Evolutionary conservation across 805 yeast species (phyloP).

Genomic region (Suhomyces sp.): DNA sequence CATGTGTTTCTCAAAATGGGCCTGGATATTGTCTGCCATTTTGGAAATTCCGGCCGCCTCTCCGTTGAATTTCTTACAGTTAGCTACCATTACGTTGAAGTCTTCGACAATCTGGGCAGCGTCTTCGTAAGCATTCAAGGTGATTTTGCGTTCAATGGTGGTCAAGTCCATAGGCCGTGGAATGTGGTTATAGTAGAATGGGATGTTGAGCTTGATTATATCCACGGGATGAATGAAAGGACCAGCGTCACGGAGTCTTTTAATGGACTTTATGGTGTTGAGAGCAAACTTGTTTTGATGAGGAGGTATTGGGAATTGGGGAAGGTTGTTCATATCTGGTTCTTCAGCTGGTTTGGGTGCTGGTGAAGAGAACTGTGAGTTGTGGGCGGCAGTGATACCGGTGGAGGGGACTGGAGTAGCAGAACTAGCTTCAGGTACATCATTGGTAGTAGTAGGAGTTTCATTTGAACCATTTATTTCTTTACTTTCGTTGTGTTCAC

Average conservation of each 20-base stretch:
- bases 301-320: constrained; percentile 65
- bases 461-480: no score
- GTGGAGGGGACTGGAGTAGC: no score
- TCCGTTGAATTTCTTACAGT: constrained; percentile 86
- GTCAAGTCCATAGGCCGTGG: constrained; percentile 90
- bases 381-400: no score
- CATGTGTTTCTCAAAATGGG: constrained; percentile 91
- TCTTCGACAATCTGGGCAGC: constrained; percentile 72
- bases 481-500: no score
- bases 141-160: constrained; percentile 82
- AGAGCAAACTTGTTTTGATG: constrained; percentile 83
- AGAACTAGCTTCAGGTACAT: no score
- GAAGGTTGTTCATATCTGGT: constrained; percentile 70
- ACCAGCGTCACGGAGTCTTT: constrained; percentile 85
- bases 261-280: constrained; percentile 80
- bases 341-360: constrained; percentile 76
- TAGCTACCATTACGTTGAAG: constrained; percentile 78
- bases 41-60: constrained; percentile 76
- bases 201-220: constrained; percentile 81
- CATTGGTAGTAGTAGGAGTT: no score
- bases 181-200: constrained; percentile 82
- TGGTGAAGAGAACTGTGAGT: constrained; percentile 47
- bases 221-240: constrained; percentile 93
- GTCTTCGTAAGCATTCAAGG: constrained; percentile 65
- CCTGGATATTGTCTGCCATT: constrained; percentile 89